Base-by-base conservation (phyloP, 352 stramenopile genomes). In the Phytophthora macrochlamydospora region DNA sequence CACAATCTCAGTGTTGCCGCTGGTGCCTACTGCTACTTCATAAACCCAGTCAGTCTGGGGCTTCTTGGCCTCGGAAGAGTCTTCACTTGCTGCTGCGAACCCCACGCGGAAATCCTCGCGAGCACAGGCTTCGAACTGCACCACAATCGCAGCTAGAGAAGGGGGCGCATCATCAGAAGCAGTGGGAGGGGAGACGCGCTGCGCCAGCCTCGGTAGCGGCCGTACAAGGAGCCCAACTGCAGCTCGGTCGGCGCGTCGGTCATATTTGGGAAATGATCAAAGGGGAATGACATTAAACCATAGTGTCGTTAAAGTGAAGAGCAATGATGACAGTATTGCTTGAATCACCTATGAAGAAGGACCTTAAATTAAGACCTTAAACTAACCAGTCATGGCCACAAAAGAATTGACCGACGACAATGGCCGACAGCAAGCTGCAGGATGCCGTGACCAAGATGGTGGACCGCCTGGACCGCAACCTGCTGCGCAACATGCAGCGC, bases 361-460 rank as follows among this genome's bases (percentile, higher is more conserved):
- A 24, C 18, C 18, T 24, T 24, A 24, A 24, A 24, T 24, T 24
- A 24, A 24, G 18, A 24, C 18, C 18, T 24, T 24, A 24, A 24
- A 24, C 18, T 24, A 24, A 24, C 18, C 18, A 24, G 18, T 24
- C 18, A 24, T 24, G 18, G 18, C 18, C 18, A 24, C 18, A 24
- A 24, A 24, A 24, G 18, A 24, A 24, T 24, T 24, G 18, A 24
- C 18, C 12, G 46, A 13, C 37, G 42, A 73, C 45, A 24, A 95
- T 96, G 89, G 79, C 89, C 11, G 87, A 94, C 61, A 75, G 70
- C 32, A 89, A 91, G 66, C 82, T 96, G 58, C 92, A 94, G 68
- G 74, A 91, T 65, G 89, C 89, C 52, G 87, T 96, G 56, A 71
- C 53, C 71, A 89, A 82, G 65, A 94, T 94, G 87, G 89, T 95